Evolutionary conservation across 2,329 filamentous ascomycete species (phyloP).

Genomic region (Botrytis galanthina): DNA sequence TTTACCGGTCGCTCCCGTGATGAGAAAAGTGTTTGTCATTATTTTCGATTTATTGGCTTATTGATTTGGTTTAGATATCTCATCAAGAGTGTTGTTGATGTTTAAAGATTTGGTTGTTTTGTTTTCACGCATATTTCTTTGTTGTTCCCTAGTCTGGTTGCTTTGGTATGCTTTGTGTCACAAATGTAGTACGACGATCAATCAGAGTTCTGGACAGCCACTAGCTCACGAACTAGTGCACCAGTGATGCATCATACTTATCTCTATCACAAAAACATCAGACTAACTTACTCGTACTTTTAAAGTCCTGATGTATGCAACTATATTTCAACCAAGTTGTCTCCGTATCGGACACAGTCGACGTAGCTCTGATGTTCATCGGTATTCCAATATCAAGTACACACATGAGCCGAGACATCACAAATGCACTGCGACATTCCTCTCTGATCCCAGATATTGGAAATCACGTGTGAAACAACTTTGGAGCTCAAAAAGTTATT

Average conservation of each 20-base stretch:
- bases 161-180: slow-evolving; percentile 13
- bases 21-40: slow-evolving; percentile 34
- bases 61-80: background rate
- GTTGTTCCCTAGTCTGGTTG: background rate
- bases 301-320: background rate
- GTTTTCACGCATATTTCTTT: background rate
- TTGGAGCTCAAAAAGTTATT: slow-evolving; percentile 1
- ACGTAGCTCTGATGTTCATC: background rate
- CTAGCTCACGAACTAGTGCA: background rate
- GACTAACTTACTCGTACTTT: background rate
- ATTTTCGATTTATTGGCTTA: background rate
- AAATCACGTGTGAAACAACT: slow-evolving; percentile 2
- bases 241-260: background rate
- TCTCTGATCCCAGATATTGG: background rate
- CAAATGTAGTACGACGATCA: background rate
- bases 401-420: background rate
- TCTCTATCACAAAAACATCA: background rate
- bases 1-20: slow-evolving; percentile 49
- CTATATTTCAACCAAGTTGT: background rate
- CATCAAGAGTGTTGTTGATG: slow-evolving; percentile 1
- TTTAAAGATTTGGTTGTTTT: background rate
- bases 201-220: background rate
- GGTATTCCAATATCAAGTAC: background rate
- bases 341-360: background rate
- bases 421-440: background rate